A percentile compares a stretch with the other conserved stretches of the same genome.
Conservation (phyloP, 768 basidiomycete genomes). For the Suillus bovinus region DNA sequence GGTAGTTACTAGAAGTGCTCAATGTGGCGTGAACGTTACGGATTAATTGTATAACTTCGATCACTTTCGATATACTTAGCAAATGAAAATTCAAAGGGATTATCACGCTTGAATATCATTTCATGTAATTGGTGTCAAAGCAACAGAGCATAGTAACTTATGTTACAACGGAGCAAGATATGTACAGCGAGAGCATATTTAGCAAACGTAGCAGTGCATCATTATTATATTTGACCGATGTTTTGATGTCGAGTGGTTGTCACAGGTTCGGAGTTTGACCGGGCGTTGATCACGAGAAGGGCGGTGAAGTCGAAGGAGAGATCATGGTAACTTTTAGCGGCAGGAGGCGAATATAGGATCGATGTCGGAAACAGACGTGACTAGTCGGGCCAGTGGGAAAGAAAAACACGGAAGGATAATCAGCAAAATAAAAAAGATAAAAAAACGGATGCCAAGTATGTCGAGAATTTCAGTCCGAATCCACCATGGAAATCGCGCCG, state of each 20-base stretch:
- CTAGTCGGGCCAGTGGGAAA: conserved; percentile 13
- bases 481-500: conserved; percentile 87
- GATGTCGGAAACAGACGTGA: conserved; percentile 23
- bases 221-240: conserved; percentile 15
- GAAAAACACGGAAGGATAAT: conserved; percentile 27
- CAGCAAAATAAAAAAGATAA: conserved; percentile 33
- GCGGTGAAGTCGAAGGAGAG: conserved; percentile 18
- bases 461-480: conserved; percentile 50
- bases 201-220: conserved; percentile 24
- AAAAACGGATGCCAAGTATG: conserved; percentile 16
- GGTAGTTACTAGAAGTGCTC: conserved; percentile 6
- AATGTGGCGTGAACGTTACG: conserved; percentile 23
- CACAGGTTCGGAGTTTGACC: conserved; percentile 23
- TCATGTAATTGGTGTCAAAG: conserved; percentile 15
- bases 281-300: conserved; percentile 14
- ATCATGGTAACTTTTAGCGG: conserved; percentile 18
- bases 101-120: too few species aligned
- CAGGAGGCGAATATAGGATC: conserved; percentile 24
- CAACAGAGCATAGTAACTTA: conserved; percentile 6
- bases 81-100: background rate
- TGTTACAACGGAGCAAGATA: conserved; percentile 32
- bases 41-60: background rate
- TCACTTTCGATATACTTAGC: conserved; percentile 7
- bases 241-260: conserved; percentile 19
- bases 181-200: conserved; percentile 29